Conservation (phyloP, 495 filamentous ascomycete species). For the Collariella sp. region DNA sequence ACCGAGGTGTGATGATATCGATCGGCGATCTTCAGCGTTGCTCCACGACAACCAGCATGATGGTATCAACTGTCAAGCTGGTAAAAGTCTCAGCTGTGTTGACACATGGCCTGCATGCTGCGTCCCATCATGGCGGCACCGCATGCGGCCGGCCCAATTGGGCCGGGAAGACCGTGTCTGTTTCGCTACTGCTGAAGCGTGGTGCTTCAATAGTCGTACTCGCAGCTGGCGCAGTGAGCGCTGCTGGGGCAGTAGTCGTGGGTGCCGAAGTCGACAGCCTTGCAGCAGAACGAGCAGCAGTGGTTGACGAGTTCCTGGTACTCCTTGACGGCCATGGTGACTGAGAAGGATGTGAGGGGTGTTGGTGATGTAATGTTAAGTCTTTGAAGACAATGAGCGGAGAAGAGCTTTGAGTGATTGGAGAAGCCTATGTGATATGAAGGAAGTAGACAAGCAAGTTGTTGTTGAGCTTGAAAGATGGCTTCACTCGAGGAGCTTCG, state of each 20-base stretch:
- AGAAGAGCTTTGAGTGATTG: neutral
- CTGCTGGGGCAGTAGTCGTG: constrained; percentile 43
- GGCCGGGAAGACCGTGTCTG: constrained; percentile 9
- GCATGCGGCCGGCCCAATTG: constrained; percentile 24
- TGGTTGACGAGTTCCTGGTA: constrained; percentile 39
- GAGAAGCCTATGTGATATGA: neutral
- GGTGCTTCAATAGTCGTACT: constrained; percentile 32
- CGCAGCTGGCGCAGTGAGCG: constrained; percentile 38
- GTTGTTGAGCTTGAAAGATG: neutral
- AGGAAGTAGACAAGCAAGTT: neutral
- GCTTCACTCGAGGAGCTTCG: neutral
- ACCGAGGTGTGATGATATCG: neutral
- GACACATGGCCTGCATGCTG: constrained; percentile 4
- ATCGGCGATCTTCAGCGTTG: constrained; percentile 6
- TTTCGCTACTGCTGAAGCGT: neutral
- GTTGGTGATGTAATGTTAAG: neutral
- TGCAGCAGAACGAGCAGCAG: constrained; percentile 48
- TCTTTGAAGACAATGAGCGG: neutral
- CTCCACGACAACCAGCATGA: neutral
- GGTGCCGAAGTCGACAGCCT: constrained; percentile 44
- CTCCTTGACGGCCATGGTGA: constrained; percentile 41
- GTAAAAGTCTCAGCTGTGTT: constrained; percentile 3
- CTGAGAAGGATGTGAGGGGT: neutral
- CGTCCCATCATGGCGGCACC: neutral
- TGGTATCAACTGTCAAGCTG: neutral